A percentile compares a stretch with the other conserved stretches of the same genome.
phyloP scores from a whole-genome alignment of 495 filamentous ascomycete genomes.

The Penicillium odoratum region DNA sequence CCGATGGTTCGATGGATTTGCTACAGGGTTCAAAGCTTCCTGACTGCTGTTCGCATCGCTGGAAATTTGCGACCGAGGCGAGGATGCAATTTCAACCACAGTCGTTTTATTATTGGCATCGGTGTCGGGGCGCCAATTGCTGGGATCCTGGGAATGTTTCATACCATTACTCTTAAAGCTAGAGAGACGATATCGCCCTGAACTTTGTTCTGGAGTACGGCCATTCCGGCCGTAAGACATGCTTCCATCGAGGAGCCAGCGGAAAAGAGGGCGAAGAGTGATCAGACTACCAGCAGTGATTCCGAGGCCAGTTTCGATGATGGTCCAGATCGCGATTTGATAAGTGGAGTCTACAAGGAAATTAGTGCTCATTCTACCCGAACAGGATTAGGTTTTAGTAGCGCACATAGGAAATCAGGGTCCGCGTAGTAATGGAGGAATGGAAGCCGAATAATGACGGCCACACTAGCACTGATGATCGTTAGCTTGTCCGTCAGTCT shows the following conservation, averaged over 20 bases:
- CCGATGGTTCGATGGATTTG: neutral
- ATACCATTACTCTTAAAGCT: neutral
- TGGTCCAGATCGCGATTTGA: conserved; percentile 36
- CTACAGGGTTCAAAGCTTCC: conserved; percentile 1
- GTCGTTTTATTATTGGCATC: neutral
- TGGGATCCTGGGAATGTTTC: neutral
- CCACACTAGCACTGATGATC: conserved; percentile 23
- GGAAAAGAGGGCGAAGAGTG: conserved; percentile 41
- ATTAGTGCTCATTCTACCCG: neutral
- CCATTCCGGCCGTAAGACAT: neutral
- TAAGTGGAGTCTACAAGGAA: conserved; percentile 25
- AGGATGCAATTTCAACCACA: neutral
- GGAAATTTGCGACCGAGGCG: conserved; percentile 1
- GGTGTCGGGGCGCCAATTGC: neutral
- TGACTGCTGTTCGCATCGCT: conserved; percentile 1
- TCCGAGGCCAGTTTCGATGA: conserved; percentile 36
- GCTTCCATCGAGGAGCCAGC: conserved; percentile 22
- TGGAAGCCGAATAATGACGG: conserved; percentile 32
- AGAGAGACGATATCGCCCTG: neutral
- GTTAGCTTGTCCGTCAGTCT: conserved; percentile 2
- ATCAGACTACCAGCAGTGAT: conserved; percentile 41
- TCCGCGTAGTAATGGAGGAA: conserved; percentile 22
- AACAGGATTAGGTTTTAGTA: neutral
- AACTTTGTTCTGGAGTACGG: neutral
- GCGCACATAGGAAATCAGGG: conserved; percentile 33